These are phyloP conservation scores for Candida sithepensis DNA, from an alignment of 805 yeast genomes.

Conservation along the genomic window DNA sequence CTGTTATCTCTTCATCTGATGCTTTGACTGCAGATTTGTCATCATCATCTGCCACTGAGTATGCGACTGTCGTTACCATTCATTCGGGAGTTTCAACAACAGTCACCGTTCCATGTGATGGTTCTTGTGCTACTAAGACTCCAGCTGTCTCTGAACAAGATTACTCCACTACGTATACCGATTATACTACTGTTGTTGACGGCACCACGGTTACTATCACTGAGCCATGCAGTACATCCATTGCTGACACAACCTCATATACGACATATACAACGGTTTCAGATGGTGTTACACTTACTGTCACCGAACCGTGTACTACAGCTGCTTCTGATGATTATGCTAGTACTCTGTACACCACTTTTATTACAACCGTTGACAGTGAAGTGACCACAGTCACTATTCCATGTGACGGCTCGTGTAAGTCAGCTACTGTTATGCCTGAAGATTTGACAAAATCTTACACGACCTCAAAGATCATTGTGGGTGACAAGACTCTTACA, in stretches of 20 bases:
- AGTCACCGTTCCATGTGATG: conserved; percentile 8
- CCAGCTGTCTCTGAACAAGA: background rate
- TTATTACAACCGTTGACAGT: background rate
- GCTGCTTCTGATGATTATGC: conserved; percentile 1
- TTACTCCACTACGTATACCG: background rate
- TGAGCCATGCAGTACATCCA: background rate
- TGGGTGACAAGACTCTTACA: conserved; percentile 6
- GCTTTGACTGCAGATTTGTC: background rate
- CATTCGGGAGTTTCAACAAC: conserved; percentile 5
- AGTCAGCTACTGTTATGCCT: conserved; percentile 4
- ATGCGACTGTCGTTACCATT: background rate
- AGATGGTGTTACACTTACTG: conserved; percentile 3
- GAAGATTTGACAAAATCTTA: conserved; percentile 9
- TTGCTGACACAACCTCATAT: background rate
- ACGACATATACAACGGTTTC: conserved; percentile 8
- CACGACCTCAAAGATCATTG: conserved; percentile 9
- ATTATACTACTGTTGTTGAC: background rate
- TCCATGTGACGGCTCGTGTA: conserved; percentile 14
- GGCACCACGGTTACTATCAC: background rate
- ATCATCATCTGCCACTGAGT: background rate
- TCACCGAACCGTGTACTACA: conserved; percentile 2
- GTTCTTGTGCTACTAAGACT: background rate
- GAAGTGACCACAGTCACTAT: conserved; percentile 15
- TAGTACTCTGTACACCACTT: background rate
- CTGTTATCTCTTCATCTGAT: no score